Conservation (phyloP, 345 rosid genomes). For the Melaleuca alternifolia region DNA sequence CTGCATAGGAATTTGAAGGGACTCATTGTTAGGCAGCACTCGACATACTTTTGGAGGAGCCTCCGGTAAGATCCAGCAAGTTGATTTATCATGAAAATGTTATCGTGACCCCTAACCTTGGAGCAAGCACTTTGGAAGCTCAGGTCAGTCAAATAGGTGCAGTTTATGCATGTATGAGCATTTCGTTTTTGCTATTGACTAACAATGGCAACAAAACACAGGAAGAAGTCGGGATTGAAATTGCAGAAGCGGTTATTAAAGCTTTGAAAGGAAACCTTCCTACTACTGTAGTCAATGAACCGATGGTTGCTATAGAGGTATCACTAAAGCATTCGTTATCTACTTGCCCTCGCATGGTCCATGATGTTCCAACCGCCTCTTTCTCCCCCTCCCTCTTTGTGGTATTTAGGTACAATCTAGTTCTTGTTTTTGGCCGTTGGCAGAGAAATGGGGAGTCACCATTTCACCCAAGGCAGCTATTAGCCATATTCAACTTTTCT, state of each 20-base stretch:
- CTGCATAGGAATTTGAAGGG: not conserved
- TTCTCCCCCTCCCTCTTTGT: too few species aligned
- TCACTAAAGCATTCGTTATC: too few species aligned
- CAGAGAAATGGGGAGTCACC: too few species aligned
- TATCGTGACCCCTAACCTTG: conserved; percentile 81
- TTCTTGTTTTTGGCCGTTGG: too few species aligned
- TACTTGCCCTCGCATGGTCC: too few species aligned
- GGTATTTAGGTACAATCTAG: too few species aligned
- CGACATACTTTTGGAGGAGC: conserved; percentile 71
- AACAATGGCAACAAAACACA: not conserved
- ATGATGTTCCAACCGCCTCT: too few species aligned
- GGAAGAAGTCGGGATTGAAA: conserved; percentile 90
- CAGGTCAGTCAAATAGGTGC: conserved; percentile 30
- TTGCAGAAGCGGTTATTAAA: conserved; percentile 85
- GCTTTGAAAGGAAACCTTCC: conserved; percentile 85
- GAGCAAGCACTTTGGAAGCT: conserved; percentile 87
- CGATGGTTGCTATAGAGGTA: conserved; percentile 91
- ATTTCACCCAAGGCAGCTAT: too few species aligned
- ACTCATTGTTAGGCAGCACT: conserved; percentile 42
- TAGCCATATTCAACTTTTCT: too few species aligned
- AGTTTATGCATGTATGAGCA: not conserved
- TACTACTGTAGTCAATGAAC: conserved; percentile 85
- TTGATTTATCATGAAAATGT: conserved; percentile 66
- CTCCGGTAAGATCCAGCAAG: conserved; percentile 59
- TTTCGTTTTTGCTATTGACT: not conserved